Evolutionary conservation across 2,329 filamentous ascomycete genomes (phyloP).

Genomic region (Ophiocordyceps camponoti-saundersi): DNA sequence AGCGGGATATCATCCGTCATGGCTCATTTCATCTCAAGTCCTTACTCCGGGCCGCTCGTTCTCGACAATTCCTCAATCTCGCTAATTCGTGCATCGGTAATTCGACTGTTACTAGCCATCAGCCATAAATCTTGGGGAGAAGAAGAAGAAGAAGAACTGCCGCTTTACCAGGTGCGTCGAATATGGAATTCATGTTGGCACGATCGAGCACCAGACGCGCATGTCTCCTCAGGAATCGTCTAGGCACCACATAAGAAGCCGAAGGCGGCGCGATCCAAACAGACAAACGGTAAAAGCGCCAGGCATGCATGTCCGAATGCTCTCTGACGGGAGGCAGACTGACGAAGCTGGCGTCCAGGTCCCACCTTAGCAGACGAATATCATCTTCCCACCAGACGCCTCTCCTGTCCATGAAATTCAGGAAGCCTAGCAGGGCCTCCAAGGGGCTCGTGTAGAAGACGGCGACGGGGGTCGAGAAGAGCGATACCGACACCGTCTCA

Average conservation of each 20-base stretch:
- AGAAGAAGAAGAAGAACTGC: too few species aligned
- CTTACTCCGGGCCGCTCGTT: neutral
- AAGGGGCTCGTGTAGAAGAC: neutral
- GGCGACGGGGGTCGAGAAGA: neutral
- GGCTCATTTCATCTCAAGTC: neutral
- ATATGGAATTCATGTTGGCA: neutral
- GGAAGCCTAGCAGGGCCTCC: neutral
- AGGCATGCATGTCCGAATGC: neutral
- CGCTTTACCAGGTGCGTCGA: neutral
- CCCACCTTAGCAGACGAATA: neutral
- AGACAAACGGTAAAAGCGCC: neutral
- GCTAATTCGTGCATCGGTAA: neutral
- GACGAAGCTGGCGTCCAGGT: neutral
- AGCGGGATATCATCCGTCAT: neutral
- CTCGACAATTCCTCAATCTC: neutral
- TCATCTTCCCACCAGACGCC: neutral
- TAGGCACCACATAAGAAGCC: neutral
- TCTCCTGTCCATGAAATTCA: neutral
- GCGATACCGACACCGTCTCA: neutral
- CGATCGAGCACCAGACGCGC: neutral
- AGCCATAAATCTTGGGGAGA: neutral
- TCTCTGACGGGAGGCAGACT: neutral
- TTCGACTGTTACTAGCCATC: neutral
- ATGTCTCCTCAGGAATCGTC: neutral
- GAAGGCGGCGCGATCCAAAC: neutral